phyloP scores from a whole-genome alignment of 495 filamentous ascomycete species.

The Pyrenula massariospora region DNA sequence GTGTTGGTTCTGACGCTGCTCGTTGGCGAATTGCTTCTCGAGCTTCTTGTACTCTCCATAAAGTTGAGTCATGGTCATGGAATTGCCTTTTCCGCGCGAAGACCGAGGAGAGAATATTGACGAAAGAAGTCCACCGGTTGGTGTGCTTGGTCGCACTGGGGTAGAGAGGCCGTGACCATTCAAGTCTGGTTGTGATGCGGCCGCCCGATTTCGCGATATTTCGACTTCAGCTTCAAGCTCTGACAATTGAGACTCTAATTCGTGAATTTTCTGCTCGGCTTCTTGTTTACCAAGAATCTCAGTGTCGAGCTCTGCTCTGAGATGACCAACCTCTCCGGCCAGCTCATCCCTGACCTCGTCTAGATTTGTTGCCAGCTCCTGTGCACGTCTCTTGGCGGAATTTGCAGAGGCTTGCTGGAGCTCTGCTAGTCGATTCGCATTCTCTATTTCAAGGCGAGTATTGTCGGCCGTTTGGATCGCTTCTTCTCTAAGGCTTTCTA shows the following conservation, averaged over 20 bases:
- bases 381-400: conserved; percentile 66
- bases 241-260: conserved; percentile 65
- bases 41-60: conserved; percentile 53
- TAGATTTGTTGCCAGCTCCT: conserved; percentile 66
- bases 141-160: conserved; percentile 35
- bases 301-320: conserved; percentile 71
- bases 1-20: conserved; percentile 58
- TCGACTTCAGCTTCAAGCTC: conserved; percentile 44
- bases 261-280: conserved; percentile 55
- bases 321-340: conserved; percentile 64
- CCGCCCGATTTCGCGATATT: conserved; percentile 19
- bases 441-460: conserved; percentile 73
- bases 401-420: conserved; percentile 74
- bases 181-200: conserved; percentile 38
- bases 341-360: conserved; percentile 72
- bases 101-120: conserved; percentile 42
- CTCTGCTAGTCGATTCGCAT: conserved; percentile 65
- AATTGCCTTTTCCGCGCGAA: conserved; percentile 40
- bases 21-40: conserved; percentile 46
- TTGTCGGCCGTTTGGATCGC: conserved; percentile 65
- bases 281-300: conserved; percentile 61
- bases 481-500: conserved; percentile 77
- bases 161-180: conserved; percentile 39
- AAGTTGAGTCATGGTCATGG: conserved; percentile 54
- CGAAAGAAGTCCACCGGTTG: conserved; percentile 18